These are phyloP conservation scores for Didymosphaeria variabile DNA, from an alignment of 2,329 filamentous ascomycete species.

Conservation along the genomic window DNA sequence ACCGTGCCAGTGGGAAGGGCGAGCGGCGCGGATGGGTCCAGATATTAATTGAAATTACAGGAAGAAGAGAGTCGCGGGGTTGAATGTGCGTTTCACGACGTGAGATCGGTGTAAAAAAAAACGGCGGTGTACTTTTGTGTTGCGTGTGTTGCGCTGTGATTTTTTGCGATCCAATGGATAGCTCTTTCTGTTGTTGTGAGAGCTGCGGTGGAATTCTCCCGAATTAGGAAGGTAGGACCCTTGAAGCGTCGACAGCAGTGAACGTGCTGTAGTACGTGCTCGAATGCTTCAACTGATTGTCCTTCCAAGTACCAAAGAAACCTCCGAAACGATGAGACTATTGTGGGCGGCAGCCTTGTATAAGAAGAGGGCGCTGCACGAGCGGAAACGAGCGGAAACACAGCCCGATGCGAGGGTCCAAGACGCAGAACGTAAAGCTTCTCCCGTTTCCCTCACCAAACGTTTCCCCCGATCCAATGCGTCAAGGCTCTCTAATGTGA, in stretches of 20 bases:
- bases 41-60: not conserved
- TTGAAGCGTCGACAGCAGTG: not conserved
- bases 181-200: not conserved
- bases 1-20: too few species aligned
- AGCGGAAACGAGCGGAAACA: not conserved
- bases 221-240: not conserved
- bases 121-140: not conserved
- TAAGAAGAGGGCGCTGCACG: not conserved
- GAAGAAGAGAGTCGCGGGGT: not conserved
- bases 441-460: not conserved
- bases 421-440: not conserved
- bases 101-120: not conserved
- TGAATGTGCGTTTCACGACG: not conserved
- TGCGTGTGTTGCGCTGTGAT: not conserved
- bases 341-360: not conserved
- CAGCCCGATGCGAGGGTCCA: not conserved
- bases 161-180: not conserved
- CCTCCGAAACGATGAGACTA: not conserved
- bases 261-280: not conserved
- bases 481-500: not conserved
- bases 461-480: not conserved
- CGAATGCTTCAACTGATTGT: not conserved
- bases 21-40: not conserved
- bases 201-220: not conserved
- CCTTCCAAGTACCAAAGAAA: not conserved